Evolutionary conservation across 371 early-diverging fungal species (phyloP), one percentile per base, ranked within the genome.

Genomic region (Zopfochytrium polystomum): DNA sequence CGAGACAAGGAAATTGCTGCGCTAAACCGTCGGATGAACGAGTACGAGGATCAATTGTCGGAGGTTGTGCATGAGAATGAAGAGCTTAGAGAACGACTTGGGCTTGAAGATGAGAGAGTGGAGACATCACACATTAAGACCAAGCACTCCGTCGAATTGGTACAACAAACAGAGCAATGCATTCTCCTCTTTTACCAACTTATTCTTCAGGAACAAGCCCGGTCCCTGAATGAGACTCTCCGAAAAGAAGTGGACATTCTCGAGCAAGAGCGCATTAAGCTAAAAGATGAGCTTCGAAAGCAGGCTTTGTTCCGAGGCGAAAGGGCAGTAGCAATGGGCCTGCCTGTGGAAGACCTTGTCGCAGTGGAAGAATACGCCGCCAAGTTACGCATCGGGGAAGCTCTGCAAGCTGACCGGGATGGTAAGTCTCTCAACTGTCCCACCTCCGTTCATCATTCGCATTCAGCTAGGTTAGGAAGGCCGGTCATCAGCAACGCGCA

Each of bases 341-440:
- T 81, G 42, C 67, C 71, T 20, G 75, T 64, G 1, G 74, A 72
- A 33, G 74, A 80, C 42, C 42, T 81, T 32, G 52, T 66, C n/a
- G 71, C 69, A 4, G 71, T 81, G 3, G 80, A 81, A 53, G 74
- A 74, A 2, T 78, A 68, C 44, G 74, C 73, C 5, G 72, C 75
- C 2, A 52, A 52, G 20, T 47, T 80, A 49, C 58, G 77, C 7
- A 45, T 33, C 13, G 60, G 64, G 22, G 52, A 59, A 11, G 30
- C 55, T 7, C 7, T 9, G 27, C 32, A 33, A 23, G 3, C 31
- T 29, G 45, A 48, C 47, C 7, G 35, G 20, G 30, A 35, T 22
- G 49, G 63, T 55, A 27, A 25, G 63, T 48, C 42, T 6, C 15
- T 18, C n/a, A 47, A 7, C 26, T 46, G 20, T 6, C 25, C 18